Evolutionary conservation across 129 eudicot species (phyloP).

Genomic region (Erigeron canadensis): DNA sequence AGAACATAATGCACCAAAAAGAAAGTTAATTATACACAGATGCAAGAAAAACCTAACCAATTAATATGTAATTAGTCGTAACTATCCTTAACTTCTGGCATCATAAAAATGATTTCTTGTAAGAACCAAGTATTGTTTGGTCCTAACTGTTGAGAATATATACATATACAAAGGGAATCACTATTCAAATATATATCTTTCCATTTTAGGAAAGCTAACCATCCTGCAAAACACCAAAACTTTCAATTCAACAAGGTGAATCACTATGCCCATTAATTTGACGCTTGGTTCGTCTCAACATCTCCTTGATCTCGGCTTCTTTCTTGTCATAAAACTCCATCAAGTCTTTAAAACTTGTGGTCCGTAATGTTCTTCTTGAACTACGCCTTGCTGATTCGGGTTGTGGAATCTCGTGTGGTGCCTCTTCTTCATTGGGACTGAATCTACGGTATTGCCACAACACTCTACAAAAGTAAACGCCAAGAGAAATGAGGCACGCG

Average conservation of each 20-base stretch:
- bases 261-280: constrained; percentile 38
- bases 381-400: constrained; percentile 42
- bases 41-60: not conserved
- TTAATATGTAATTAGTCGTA: not conserved
- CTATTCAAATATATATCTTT: constrained; percentile 11
- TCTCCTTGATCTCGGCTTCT: constrained; percentile 68
- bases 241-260: constrained; percentile 34
- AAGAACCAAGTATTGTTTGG: constrained; percentile 4
- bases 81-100: constrained; percentile 14
- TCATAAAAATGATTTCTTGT: constrained; percentile 6
- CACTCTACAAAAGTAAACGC: constrained; percentile 50
- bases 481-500: constrained; percentile 53
- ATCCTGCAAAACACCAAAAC: constrained; percentile 17
- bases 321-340: constrained; percentile 61
- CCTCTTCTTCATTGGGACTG: constrained; percentile 43
- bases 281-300: constrained; percentile 39
- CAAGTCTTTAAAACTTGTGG: constrained; percentile 56
- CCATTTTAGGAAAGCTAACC: constrained; percentile 22
- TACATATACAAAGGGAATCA: constrained; percentile 13
- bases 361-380: constrained; percentile 27
- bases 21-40: not conserved
- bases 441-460: constrained; percentile 56
- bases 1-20: not conserved
- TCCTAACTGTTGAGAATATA: constrained; percentile 18
- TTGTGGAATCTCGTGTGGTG: constrained; percentile 41